phyloP scores from a whole-genome alignment of 192 early-diverging fungal species.

The Coemansia sp. region DNA sequence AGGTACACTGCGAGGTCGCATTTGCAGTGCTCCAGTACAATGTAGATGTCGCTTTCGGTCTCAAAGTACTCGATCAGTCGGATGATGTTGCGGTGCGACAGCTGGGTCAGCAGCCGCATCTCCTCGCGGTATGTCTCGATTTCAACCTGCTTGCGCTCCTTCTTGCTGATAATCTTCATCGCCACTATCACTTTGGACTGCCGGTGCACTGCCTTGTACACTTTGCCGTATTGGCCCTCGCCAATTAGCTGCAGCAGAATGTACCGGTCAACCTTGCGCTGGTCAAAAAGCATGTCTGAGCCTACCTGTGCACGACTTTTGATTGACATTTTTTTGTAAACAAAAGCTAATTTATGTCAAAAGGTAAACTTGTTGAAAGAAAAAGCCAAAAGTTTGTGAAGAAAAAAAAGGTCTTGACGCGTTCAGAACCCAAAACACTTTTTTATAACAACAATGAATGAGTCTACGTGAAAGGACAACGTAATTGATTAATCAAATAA shows the following conservation, averaged over 20 bases:
- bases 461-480: too few relatives aligned
- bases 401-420: background rate
- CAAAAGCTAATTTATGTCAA: background rate
- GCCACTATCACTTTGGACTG: slow-evolving; percentile 39
- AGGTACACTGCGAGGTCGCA: slow-evolving; percentile 48
- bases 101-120: slow-evolving; percentile 47
- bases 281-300: background rate
- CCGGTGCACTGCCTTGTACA: slow-evolving; percentile 45
- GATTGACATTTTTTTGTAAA: background rate
- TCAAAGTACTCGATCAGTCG: slow-evolving; percentile 53
- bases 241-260: slow-evolving; percentile 50
- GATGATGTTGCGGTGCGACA: slow-evolving; percentile 50
- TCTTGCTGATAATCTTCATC: slow-evolving; percentile 51
- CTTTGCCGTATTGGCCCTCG: slow-evolving; percentile 55
- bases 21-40: slow-evolving; percentile 53
- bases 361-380: too few relatives aligned
- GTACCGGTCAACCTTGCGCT: slow-evolving; percentile 27
- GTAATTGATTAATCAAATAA: background rate
- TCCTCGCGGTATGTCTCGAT: slow-evolving; percentile 53
- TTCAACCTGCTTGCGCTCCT: slow-evolving; percentile 32
- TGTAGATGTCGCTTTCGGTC: slow-evolving; percentile 45
- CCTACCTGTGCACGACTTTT: background rate
- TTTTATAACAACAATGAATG: too few relatives aligned
- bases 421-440: too few relatives aligned
- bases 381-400: too few relatives aligned